Evolutionary conservation across 805 yeast genomes (phyloP).

Genomic region (Myxozyma neglecta): DNA sequence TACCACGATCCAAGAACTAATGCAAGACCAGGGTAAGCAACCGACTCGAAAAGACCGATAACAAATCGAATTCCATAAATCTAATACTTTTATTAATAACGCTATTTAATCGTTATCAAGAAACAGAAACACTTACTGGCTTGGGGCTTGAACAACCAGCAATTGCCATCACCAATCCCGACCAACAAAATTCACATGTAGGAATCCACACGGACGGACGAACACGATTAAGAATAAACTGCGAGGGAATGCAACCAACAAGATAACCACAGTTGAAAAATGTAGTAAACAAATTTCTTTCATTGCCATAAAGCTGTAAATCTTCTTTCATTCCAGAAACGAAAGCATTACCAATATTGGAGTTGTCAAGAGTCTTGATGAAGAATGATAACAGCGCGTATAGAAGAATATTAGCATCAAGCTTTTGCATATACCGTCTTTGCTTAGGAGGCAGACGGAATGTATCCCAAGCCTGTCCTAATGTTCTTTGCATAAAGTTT

Average conservation of each 20-base stretch:
- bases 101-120: background rate
- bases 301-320: constrained; percentile 37
- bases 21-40: constrained; percentile 53
- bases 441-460: constrained; percentile 14
- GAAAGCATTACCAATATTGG: constrained; percentile 63
- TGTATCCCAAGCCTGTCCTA: constrained; percentile 28
- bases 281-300: constrained; percentile 25
- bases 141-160: constrained; percentile 34
- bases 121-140: constrained; percentile 39
- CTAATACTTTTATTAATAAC: constrained; percentile 34
- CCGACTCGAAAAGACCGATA: constrained; percentile 49
- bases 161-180: constrained; percentile 47
- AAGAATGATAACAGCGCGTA: constrained; percentile 40
- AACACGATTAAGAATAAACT: constrained; percentile 40
- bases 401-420: constrained; percentile 18
- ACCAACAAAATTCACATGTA: constrained; percentile 43
- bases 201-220: constrained; percentile 34
- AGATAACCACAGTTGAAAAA: constrained; percentile 44
- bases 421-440: constrained; percentile 23
- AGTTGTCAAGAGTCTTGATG: constrained; percentile 58
- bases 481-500: background rate
- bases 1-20: constrained; percentile 47
- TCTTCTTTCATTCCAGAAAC: constrained; percentile 62
- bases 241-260: constrained; percentile 48
- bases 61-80: constrained; percentile 21